Conservation (phyloP, 164 flowering plant species). For the Sextonia rubra region DNA sequence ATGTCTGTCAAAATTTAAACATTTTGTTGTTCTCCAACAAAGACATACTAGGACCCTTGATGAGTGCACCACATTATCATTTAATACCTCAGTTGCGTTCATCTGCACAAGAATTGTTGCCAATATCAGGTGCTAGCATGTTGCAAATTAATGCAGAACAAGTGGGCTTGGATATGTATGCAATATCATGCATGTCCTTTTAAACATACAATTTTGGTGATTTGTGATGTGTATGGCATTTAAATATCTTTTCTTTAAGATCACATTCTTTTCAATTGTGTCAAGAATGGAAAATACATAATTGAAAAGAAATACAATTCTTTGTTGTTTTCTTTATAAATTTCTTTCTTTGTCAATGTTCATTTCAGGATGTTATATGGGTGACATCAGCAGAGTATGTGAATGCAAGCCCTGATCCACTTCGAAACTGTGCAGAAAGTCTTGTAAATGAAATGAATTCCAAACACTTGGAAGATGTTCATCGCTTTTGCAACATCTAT, state of each 20-base stretch:
- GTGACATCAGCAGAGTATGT: conserved; percentile 59
- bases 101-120: no score
- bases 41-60: no score
- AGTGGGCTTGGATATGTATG: no score
- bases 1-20: no score
- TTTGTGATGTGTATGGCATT: background rate
- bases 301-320: background rate
- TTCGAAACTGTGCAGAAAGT: conserved; percentile 65
- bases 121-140: no score
- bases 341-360: background rate
- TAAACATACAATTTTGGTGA: background rate
- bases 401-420: conserved; percentile 80
- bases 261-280: background rate
- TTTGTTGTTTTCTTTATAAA: no score
- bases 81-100: no score
- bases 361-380: conserved; percentile 63
- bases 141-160: no score
- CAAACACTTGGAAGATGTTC: conserved; percentile 63
- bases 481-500: conserved; percentile 71
- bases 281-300: background rate
- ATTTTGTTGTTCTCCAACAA: no score
- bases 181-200: no score
- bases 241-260: no score
- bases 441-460: conserved; percentile 70
- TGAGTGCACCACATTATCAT: no score